phyloP scores from a whole-genome alignment of 345 rosid species.

The Citrus hindsii region DNA sequence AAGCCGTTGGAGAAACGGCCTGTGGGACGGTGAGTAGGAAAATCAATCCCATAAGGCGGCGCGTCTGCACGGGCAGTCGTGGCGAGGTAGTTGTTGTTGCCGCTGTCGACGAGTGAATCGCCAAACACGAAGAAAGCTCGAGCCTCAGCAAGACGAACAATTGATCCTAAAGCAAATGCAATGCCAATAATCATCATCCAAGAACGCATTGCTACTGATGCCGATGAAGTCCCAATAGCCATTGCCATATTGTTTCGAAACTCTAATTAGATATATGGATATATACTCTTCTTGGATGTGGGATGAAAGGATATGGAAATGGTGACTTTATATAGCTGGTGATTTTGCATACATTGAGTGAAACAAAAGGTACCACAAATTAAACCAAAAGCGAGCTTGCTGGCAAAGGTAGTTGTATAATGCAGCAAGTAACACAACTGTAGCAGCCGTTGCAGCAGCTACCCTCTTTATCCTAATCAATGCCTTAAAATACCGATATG shows the following conservation, averaged over 20 bases:
- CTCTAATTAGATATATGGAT: not conserved
- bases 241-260: not conserved
- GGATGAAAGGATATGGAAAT: not conserved
- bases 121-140: conserved; percentile 77
- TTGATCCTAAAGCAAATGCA: not conserved
- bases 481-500: not conserved
- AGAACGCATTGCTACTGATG: not conserved
- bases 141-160: conserved; percentile 21
- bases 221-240: not conserved
- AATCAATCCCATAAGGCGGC: conserved; percentile 72
- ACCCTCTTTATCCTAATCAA: not conserved
- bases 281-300: not conserved
- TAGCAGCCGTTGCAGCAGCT: not conserved
- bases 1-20: conserved; percentile 82
- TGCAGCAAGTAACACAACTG: not conserved
- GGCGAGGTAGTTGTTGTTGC: conserved; percentile 67
- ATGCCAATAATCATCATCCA: conserved; percentile 16
- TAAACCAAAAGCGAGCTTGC: not conserved
- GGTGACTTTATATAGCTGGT: conserved; percentile 1
- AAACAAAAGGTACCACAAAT: not conserved
- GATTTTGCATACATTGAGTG: not conserved
- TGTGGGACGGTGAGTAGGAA: conserved; percentile 53
- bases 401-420: not conserved
- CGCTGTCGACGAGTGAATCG: conserved; percentile 75
- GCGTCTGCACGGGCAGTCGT: conserved; percentile 77